Percentiles rank a stretch among this genome's conserved stretches.
These are phyloP conservation scores for Glycine latifolia DNA, from an alignment of 306 rosid species.

Conservation along the genomic window DNA sequence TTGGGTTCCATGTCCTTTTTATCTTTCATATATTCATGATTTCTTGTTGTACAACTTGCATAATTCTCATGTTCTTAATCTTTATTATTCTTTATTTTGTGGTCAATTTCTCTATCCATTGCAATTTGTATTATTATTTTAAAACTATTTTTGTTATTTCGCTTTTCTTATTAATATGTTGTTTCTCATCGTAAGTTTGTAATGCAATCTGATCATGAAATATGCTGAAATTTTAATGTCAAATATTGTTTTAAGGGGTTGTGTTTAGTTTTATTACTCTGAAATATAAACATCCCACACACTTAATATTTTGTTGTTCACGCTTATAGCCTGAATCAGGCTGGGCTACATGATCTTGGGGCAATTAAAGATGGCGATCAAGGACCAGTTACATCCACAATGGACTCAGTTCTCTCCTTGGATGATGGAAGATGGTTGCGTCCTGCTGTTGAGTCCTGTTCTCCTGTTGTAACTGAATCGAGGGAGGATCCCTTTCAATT, in stretches of 20 bases:
- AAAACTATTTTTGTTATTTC: background rate
- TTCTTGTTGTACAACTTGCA: conserved; percentile 29
- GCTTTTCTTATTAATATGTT: background rate
- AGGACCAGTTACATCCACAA: too few relatives aligned
- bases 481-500: too few relatives aligned
- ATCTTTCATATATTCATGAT: conserved; percentile 26
- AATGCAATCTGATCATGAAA: conserved; percentile 9
- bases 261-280: too few relatives aligned
- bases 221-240: conserved; percentile 28
- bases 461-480: too few relatives aligned
- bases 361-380: too few relatives aligned
- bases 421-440: too few relatives aligned
- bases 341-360: too few relatives aligned
- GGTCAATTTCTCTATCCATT: conserved; percentile 30
- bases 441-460: too few relatives aligned
- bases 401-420: too few relatives aligned
- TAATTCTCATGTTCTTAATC: conserved; percentile 16
- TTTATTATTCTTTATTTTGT: conserved; percentile 31
- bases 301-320: too few relatives aligned
- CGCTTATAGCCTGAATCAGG: too few relatives aligned
- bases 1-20: conserved; percentile 12
- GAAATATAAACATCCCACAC: too few relatives aligned
- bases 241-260: conserved; percentile 23
- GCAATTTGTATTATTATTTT: conserved; percentile 9
- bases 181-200: conserved; percentile 24